Conservation (phyloP, 1,139 yeast genomes). For the Zygosaccharomyces sapae region DNA sequence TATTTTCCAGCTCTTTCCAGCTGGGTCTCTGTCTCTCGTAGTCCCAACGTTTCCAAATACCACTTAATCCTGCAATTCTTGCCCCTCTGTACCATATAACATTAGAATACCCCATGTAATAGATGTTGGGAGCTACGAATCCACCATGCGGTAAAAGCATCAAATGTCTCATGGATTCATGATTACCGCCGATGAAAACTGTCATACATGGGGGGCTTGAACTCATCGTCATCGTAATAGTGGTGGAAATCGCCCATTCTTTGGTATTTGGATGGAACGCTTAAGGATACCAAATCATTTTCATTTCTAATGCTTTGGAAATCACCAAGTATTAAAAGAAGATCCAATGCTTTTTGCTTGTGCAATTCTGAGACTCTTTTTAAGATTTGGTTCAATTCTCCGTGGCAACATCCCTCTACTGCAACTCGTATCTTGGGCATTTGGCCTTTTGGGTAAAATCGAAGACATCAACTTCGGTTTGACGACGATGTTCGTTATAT, state of each 20-base stretch:
- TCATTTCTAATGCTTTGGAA: constrained; percentile 57
- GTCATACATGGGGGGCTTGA: constrained; percentile 76
- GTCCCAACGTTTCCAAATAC: constrained; percentile 61
- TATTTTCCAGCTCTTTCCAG: constrained; percentile 29
- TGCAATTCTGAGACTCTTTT: constrained; percentile 30
- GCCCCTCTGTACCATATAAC: constrained; percentile 70
- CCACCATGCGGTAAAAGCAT: constrained; percentile 82
- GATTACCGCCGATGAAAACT: constrained; percentile 90
- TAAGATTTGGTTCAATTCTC: constrained; percentile 66
- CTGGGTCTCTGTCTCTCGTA: constrained; percentile 37
- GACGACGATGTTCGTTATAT: background rate
- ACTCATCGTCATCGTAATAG: constrained; percentile 56
- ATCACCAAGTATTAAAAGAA: constrained; percentile 85
- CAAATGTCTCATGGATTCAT: constrained; percentile 79
- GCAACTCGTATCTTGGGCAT: constrained; percentile 45
- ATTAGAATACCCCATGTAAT: constrained; percentile 77
- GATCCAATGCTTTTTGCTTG: constrained; percentile 43
- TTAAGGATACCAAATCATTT: constrained; percentile 62
- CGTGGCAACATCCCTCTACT: constrained; percentile 93
- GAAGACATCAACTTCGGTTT: background rate
- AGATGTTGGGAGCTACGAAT: constrained; percentile 91
- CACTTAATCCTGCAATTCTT: constrained; percentile 77
- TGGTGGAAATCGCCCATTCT: constrained; percentile 71
- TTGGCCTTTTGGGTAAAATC: too few species aligned
- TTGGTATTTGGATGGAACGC: constrained; percentile 53